Evolutionary conservation across 2,329 filamentous ascomycete genomes (phyloP).

Genomic region (Gnomoniopsis sp.): DNA sequence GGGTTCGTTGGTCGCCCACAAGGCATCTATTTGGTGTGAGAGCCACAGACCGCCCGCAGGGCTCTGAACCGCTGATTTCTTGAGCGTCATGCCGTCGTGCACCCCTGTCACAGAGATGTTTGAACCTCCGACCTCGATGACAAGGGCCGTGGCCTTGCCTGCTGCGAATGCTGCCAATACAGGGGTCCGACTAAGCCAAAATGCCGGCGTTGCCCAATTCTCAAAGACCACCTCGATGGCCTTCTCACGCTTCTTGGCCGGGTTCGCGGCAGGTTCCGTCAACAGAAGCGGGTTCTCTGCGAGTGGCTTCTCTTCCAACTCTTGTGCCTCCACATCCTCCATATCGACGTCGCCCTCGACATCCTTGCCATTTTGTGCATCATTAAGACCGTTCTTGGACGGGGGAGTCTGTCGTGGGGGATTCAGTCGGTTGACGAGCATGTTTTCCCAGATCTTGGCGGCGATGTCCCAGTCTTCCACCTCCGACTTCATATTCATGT

Average conservation of each 20-base stretch:
- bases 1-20: slow-evolving; percentile 69
- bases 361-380: slow-evolving; percentile 56
- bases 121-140: slow-evolving; percentile 86
- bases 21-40: slow-evolving; percentile 78
- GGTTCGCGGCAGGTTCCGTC: slow-evolving; percentile 94
- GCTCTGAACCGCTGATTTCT: slow-evolving; percentile 83
- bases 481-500: slow-evolving; percentile 82
- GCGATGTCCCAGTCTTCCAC: slow-evolving; percentile 97
- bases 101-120: slow-evolving; percentile 87
- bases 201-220: slow-evolving; percentile 91
- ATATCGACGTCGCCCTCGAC: slow-evolving; percentile 59
- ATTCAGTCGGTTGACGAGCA: slow-evolving; percentile 84
- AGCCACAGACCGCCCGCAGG: slow-evolving; percentile 86
- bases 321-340: slow-evolving; percentile 50
- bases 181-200: slow-evolving; percentile 86
- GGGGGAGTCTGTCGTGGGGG: slow-evolving; percentile 68
- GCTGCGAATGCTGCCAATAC: slow-evolving; percentile 89
- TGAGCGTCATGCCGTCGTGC: slow-evolving; percentile 90
- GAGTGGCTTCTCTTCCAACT: slow-evolving; percentile 67
- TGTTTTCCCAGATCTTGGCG: slow-evolving; percentile 85
- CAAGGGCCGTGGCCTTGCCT: slow-evolving; percentile 88
- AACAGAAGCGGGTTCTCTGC: slow-evolving; percentile 88
- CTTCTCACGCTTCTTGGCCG: slow-evolving; percentile 83
- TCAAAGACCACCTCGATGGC: slow-evolving; percentile 96
- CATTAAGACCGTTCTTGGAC: slow-evolving; percentile 75